phyloP scores from a whole-genome alignment of 1,139 yeast genomes.

The Blastobotrys indianensis region DNA sequence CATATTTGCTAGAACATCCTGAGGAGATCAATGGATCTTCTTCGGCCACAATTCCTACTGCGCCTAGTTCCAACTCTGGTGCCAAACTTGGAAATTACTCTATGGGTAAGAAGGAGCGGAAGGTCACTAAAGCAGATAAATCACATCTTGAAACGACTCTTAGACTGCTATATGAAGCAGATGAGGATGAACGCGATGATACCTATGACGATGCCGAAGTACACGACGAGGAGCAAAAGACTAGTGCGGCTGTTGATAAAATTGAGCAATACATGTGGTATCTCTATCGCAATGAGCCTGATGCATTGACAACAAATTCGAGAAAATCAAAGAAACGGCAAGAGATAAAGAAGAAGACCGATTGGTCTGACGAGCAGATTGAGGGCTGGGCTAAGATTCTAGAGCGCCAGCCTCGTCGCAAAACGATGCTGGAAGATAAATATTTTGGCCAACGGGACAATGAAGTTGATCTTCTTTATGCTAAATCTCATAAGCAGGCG shows the following conservation, averaged over 20 bases:
- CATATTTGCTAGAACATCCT: constrained; percentile 58
- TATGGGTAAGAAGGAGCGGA: constrained; percentile 13
- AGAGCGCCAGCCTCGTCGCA: constrained; percentile 53
- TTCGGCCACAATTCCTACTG: background rate
- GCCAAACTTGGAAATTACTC: constrained; percentile 11
- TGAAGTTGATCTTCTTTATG: constrained; percentile 13
- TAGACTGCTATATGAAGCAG: constrained; percentile 59
- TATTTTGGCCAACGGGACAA: constrained; percentile 39
- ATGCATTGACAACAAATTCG: constrained; percentile 43
- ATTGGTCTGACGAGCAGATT: constrained; percentile 84
- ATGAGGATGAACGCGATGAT: constrained; percentile 78
- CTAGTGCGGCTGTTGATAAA: constrained; percentile 25
- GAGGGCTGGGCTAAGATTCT: constrained; percentile 91
- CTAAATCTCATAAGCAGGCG: background rate
- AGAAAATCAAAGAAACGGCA: constrained; percentile 52
- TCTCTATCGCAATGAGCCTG: constrained; percentile 44
- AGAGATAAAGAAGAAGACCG: constrained; percentile 46
- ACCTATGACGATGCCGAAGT: constrained; percentile 72
- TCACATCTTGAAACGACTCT: constrained; percentile 46
- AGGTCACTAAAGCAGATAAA: constrained; percentile 43
- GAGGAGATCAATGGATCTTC: constrained; percentile 30
- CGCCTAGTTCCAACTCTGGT: constrained; percentile 9
- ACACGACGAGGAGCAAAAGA: constrained; percentile 17
- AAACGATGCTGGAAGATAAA: constrained; percentile 48
- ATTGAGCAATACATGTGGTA: constrained; percentile 54